Evolutionary conservation across 2,329 filamentous ascomycete species (phyloP).

Genomic region (Fusarium ambrosium): DNA sequence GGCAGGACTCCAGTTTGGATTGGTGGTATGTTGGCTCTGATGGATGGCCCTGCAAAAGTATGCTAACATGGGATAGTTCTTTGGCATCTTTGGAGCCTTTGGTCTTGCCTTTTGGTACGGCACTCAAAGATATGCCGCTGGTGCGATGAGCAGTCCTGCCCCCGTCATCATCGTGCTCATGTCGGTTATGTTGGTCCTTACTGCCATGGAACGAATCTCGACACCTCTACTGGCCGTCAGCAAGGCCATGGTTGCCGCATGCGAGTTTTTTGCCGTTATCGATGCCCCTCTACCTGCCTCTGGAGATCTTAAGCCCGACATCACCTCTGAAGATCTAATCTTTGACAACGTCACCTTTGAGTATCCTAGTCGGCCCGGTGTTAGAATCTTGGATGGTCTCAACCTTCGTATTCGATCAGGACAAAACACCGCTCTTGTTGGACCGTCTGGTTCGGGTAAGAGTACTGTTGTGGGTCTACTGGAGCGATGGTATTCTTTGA

Average conservation of each 20-base stretch:
- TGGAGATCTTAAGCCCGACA: constrained; percentile 43
- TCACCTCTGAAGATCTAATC: constrained; percentile 58
- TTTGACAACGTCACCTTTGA: constrained; percentile 51
- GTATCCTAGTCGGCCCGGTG: constrained; percentile 40
- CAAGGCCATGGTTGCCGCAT: constrained; percentile 48
- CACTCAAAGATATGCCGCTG: constrained; percentile 52
- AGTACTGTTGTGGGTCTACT: constrained; percentile 61
- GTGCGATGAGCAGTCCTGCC: constrained; percentile 52
- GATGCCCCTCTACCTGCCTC: constrained; percentile 41
- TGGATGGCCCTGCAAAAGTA: not conserved
- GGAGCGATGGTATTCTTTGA: constrained; percentile 71
- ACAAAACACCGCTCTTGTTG: constrained; percentile 77
- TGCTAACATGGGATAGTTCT: constrained; percentile 42
- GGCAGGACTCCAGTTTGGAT: constrained; percentile 29
- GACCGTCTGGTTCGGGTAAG: constrained; percentile 77
- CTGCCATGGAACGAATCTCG: constrained; percentile 53
- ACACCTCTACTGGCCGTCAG: constrained; percentile 55
- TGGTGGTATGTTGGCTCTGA: constrained; percentile 24
- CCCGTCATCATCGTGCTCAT: constrained; percentile 56
- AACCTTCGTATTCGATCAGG: constrained; percentile 67
- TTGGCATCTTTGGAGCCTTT: constrained; percentile 53
- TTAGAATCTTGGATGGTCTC: constrained; percentile 57
- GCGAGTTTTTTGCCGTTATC: constrained; percentile 48
- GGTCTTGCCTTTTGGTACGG: constrained; percentile 61
- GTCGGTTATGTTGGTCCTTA: constrained; percentile 56